These are phyloP conservation scores for Verbascum thapsus DNA, from an alignment of 257 asterid species.

Conservation along the genomic window DNA sequence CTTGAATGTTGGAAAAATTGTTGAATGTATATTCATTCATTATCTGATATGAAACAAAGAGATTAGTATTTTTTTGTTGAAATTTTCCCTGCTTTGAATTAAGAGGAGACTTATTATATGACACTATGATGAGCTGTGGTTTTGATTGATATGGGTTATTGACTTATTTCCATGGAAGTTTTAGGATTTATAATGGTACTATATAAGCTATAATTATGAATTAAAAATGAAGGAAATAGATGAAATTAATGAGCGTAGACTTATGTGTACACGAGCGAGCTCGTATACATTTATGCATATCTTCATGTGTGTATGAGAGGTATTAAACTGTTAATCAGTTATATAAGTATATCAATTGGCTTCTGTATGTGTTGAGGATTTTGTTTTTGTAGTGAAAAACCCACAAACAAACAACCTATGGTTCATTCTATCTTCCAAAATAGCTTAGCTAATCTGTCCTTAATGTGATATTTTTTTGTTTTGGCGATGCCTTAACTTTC, in stretches of 20 bases:
- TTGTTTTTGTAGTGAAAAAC: constrained; percentile 8
- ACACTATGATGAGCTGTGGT: neutral
- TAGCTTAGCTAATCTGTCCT: neutral
- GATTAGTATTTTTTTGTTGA: too few species aligned
- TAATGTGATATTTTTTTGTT: constrained; percentile 3
- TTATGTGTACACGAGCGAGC: neutral
- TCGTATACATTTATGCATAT: neutral
- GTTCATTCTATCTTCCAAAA: neutral
- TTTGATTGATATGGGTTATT: constrained; percentile 6
- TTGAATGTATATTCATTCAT: constrained; percentile 5
- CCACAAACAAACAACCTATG: neutral
- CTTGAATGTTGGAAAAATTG: neutral
- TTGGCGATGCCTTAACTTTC: neutral
- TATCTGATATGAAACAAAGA: neutral
- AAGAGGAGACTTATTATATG: constrained; percentile 20
- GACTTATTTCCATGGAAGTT: constrained; percentile 2
- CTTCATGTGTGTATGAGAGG: neutral
- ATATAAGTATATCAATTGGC: neutral
- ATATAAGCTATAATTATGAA: neutral
- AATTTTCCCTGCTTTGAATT: too few species aligned
- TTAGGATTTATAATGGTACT: neutral
- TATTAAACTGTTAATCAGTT: neutral
- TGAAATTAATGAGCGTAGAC: neutral
- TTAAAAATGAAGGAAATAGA: neutral
- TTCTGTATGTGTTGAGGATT: neutral